Percentiles rank a stretch among this genome's conserved stretches.
These are phyloP conservation scores for Nakazawaea molendinolei DNA, from an alignment of 805 yeast species.

Conservation along the genomic window DNA sequence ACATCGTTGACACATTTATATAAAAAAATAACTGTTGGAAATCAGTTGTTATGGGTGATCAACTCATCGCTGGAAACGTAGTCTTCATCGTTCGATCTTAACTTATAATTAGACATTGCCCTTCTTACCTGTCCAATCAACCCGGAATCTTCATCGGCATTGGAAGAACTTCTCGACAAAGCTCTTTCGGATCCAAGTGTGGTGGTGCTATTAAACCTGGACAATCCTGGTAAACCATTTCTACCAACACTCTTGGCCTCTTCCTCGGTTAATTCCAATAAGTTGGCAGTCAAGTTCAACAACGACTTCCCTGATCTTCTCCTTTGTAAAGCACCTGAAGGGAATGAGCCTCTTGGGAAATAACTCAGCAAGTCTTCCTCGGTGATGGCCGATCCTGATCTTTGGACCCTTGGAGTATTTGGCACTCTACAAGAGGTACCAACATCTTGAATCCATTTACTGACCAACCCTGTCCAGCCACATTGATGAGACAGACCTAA, in stretches of 20 bases:
- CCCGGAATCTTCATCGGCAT: slow-evolving; percentile 22
- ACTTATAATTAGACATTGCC: slow-evolving; percentile 30
- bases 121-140: slow-evolving; percentile 34
- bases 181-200: slow-evolving; percentile 10
- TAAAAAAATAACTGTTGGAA: slow-evolving; percentile 1
- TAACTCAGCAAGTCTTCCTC: slow-evolving; percentile 33
- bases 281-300: slow-evolving; percentile 58
- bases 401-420: slow-evolving; percentile 32
- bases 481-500: slow-evolving; percentile 91
- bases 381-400: slow-evolving; percentile 20
- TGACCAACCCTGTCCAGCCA: slow-evolving; percentile 94
- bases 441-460: slow-evolving; percentile 85
- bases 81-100: slow-evolving; percentile 30
- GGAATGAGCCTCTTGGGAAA: slow-evolving; percentile 40
- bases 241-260: slow-evolving; percentile 31
- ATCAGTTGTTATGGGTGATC: slow-evolving; percentile 33
- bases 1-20: no score
- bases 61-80: slow-evolving; percentile 49
- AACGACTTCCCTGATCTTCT: slow-evolving; percentile 73
- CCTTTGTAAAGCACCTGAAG: slow-evolving; percentile 44
- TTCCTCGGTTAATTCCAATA: slow-evolving; percentile 62
- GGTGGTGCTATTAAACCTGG: slow-evolving; percentile 17
- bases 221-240: slow-evolving; percentile 24
- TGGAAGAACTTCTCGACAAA: background rate
- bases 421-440: slow-evolving; percentile 63